These are phyloP conservation scores for Withania somnifera DNA, from an alignment of 305 asterid genomes.

Conservation along the genomic window DNA sequence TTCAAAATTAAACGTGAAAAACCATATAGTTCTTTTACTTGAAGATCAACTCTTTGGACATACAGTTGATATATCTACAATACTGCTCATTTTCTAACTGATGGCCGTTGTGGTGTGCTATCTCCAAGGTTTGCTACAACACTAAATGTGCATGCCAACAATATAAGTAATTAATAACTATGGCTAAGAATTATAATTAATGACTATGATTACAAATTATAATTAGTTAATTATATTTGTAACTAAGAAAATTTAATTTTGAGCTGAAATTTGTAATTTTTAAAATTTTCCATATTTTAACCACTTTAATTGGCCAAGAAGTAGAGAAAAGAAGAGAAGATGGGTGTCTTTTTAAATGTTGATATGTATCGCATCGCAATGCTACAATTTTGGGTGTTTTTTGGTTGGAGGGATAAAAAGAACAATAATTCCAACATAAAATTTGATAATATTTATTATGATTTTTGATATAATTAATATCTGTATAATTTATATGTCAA, in stretches of 20 bases:
- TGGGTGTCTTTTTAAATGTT: not conserved
- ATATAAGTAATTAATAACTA: no score
- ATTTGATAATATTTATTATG: no score
- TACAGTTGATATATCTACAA: not conserved
- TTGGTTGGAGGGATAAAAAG: no score
- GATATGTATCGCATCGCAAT: not conserved
- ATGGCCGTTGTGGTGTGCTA: not conserved
- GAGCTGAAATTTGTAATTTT: no score
- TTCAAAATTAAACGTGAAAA: not conserved
- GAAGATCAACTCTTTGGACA: not conserved
- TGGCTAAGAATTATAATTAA: no score
- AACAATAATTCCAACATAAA: no score
- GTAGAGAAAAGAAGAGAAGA: not conserved
- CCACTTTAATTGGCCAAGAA: not conserved
- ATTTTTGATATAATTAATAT: no score
- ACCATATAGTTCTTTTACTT: not conserved
- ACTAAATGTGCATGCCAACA: not conserved
- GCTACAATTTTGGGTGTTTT: not conserved
- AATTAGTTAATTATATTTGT: no score
- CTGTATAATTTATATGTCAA: not conserved
- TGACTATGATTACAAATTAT: no score
- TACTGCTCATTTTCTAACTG: not conserved
- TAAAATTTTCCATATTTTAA: no score
- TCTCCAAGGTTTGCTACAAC: not conserved
- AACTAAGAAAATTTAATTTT: no score